Evolutionary conservation across 2,329 filamentous ascomycete genomes (phyloP), one percentile per base, ranked within the genome.

Genomic region (Botryosphaeria dothidea): DNA sequence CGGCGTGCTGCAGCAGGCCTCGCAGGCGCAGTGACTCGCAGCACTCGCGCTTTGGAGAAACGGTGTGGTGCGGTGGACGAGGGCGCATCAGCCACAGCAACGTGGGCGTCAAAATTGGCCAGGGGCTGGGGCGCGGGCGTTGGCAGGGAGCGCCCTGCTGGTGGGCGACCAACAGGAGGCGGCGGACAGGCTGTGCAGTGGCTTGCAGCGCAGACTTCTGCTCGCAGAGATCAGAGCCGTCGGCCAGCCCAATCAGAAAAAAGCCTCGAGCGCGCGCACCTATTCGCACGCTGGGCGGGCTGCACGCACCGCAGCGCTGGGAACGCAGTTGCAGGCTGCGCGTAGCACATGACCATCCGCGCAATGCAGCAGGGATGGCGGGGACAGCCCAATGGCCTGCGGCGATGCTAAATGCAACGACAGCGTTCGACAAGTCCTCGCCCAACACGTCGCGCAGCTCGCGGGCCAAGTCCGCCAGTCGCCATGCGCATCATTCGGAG

Each of bases 301-400:
- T 52, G 49, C 49, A 21, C 49, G 49, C 49, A 34, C 56, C 56
- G 19, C 56, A 23, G 38, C 38, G 41, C 56, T n/a, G 56, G 56
- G 56, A 60, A 27, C 46, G 25, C 21, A 23, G 38, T 46, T 60
- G 56, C 56, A 58, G 54, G 38, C 19, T 11, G 34, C 36, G 21
- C 46, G n/a, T 54, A 61, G 66, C 71, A 73, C 70, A 71, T 71
- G 71, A 72, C 68, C 67, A 43, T 60, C 64, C 64, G 60, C 68
- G 68, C 71, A 66, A 71, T 72, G 69, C 69, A 67, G 69, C 69
- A 68, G 65, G 70, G 70, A 66, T 68, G 31, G 23, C 43, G 27
- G 46, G 34, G 51, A 49, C 27, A 63, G 64, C 17, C 54, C 66
- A 66, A 65, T 67, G 66, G 52, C 19, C 61, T n/a, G 48, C 34